These are phyloP conservation scores for Pouteria campechiana DNA, from an alignment of 179 eudicot species.

Conservation along the genomic window DNA sequence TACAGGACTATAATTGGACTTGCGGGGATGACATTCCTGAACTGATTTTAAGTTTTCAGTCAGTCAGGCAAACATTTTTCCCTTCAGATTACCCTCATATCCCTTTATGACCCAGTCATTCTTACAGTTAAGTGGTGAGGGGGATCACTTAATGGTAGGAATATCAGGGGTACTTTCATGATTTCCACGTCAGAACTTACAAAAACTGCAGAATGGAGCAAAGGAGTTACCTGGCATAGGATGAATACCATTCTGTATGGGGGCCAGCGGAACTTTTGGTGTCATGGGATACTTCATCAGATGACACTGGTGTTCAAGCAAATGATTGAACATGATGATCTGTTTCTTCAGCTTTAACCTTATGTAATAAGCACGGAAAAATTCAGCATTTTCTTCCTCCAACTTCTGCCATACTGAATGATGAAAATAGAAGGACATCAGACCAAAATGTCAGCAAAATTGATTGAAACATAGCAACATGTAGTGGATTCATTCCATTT, in stretches of 20 bases:
- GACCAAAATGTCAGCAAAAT: neutral
- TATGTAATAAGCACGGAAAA: conserved; percentile 91
- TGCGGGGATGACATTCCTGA: no score
- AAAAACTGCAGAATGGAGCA: no score
- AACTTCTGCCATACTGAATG: conserved; percentile 89
- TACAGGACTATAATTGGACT: no score
- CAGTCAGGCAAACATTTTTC: no score
- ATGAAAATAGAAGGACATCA: neutral
- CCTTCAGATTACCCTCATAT: no score
- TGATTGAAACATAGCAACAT: neutral
- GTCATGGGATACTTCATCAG: conserved; percentile 73
- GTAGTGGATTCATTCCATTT: no score
- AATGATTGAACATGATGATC: conserved; percentile 80
- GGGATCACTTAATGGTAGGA: no score
- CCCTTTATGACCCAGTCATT: no score
- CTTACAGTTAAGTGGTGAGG: no score
- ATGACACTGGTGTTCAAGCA: conserved; percentile 87
- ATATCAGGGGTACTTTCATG: no score
- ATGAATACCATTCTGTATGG: conserved; percentile 88
- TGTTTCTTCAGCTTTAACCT: conserved; percentile 95
- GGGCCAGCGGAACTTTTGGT: conserved; percentile 81
- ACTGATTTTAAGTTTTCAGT: no score
- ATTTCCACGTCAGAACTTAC: no score
- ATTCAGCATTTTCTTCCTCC: conserved; percentile 99
- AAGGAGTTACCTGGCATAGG: conserved; percentile 78